Percentiles rank a stretch among this genome's conserved stretches.
These are phyloP conservation scores for Brachypodium distachyon DNA, from an alignment of 202 grass and related monocot species.

Conservation along the genomic window DNA sequence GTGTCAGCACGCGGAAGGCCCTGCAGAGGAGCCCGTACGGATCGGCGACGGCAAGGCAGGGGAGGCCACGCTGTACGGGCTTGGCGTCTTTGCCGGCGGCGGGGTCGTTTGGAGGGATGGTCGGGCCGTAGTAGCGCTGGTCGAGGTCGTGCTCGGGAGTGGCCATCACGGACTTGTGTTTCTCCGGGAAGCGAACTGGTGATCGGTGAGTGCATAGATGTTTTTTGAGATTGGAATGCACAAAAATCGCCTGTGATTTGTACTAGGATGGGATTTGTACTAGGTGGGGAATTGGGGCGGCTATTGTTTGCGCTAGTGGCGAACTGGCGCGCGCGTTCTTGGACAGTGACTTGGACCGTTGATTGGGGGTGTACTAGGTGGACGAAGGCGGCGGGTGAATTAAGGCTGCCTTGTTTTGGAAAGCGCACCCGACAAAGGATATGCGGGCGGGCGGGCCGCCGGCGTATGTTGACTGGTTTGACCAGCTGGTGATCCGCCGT, in stretches of 20 bases:
- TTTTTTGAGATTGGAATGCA: background rate
- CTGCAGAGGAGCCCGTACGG: constrained; percentile 29
- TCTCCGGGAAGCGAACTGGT: too few species aligned
- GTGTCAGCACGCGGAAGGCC: constrained; percentile 26
- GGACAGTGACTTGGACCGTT: background rate
- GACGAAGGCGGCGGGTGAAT: background rate
- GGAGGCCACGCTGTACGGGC: background rate
- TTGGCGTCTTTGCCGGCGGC: too few species aligned
- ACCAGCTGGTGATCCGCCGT: background rate
- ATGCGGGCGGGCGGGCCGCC: background rate
- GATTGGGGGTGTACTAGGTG: too few species aligned
- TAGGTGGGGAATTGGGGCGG: background rate
- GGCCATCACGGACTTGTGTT: too few species aligned
- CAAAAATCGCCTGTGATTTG: background rate
- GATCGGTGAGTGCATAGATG: background rate
- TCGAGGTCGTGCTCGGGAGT: constrained; percentile 24
- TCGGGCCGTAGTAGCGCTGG: constrained; percentile 5
- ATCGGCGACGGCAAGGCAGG: background rate
- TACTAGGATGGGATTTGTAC: background rate
- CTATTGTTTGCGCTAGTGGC: background rate
- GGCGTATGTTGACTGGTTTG: background rate
- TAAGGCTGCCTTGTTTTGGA: background rate
- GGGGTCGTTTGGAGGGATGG: background rate
- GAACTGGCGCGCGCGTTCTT: background rate
- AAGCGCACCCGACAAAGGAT: background rate